Percentiles rank a stretch among this genome's conserved stretches.
These are phyloP conservation scores for Hawksworthiomyces lignivorus DNA, from an alignment of 2,329 filamentous ascomycete species.

Conservation along the genomic window DNA sequence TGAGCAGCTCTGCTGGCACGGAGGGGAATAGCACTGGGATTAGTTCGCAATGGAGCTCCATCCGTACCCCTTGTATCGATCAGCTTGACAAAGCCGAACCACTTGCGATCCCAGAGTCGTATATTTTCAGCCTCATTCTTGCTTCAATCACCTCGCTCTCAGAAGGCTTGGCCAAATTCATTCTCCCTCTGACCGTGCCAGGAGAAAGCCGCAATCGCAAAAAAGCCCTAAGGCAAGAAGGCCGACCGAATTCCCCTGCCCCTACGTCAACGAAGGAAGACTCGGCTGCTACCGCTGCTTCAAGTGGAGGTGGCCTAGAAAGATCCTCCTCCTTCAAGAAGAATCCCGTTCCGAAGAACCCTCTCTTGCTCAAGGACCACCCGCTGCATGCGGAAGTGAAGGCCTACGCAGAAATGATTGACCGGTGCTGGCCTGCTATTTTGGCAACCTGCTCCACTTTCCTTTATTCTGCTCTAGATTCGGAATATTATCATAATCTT, in stretches of 20 bases:
- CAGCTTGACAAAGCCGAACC: constrained; percentile 88
- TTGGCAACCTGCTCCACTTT: constrained; percentile 94
- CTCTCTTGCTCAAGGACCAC: constrained; percentile 66
- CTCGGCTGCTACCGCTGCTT: background rate
- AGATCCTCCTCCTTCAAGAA: constrained; percentile 63
- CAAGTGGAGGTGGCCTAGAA: constrained; percentile 32
- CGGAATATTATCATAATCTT: constrained; percentile 86
- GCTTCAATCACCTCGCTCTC: constrained; percentile 86
- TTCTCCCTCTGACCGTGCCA: constrained; percentile 82
- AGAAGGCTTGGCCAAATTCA: constrained; percentile 86
- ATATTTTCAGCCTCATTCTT: constrained; percentile 82
- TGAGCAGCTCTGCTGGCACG: constrained; percentile 61
- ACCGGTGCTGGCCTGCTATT: constrained; percentile 91
- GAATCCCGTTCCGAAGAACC: constrained; percentile 76
- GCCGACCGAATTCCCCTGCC: constrained; percentile 35
- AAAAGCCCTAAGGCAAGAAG: constrained; percentile 36
- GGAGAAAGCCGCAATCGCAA: constrained; percentile 53
- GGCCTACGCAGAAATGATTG: constrained; percentile 73
- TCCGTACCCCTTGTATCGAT: constrained; percentile 83
- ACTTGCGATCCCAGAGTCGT: constrained; percentile 79
- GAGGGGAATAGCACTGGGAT: constrained; percentile 68
- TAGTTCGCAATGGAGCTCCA: constrained; percentile 82
- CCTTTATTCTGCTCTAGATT: constrained; percentile 81
- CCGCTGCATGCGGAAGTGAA: constrained; percentile 63
- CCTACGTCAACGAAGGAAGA: constrained; percentile 21